These are phyloP conservation scores for Centrapalus pauciflorus DNA, from an alignment of 129 eudicot genomes.

Conservation along the genomic window DNA sequence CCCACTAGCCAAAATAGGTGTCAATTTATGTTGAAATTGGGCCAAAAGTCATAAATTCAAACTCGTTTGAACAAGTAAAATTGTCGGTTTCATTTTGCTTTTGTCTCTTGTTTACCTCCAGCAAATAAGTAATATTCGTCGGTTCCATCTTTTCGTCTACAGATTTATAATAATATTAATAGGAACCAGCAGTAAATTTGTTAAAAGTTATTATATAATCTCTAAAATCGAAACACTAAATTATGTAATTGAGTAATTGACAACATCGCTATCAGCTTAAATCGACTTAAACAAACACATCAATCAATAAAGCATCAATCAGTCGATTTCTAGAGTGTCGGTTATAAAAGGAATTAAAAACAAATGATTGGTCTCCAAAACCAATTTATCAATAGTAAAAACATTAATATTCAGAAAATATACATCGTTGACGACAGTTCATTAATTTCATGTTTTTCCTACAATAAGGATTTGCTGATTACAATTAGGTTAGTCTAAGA, in stretches of 20 bases:
- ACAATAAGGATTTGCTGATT: too few relatives aligned
- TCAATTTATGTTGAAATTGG: background rate
- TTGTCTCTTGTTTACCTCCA: background rate
- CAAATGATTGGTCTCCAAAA: background rate
- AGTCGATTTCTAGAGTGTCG: background rate
- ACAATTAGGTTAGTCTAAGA: too few relatives aligned
- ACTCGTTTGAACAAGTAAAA: constrained; percentile 23
- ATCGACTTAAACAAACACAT: background rate
- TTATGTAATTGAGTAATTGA: background rate
- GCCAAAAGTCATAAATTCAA: constrained; percentile 2
- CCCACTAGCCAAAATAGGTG: too few relatives aligned
- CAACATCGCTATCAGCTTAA: background rate
- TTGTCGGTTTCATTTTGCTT: constrained; percentile 15
- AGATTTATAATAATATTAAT: too few relatives aligned
- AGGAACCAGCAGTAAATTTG: background rate
- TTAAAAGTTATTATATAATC: too few relatives aligned
- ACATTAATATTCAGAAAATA: too few relatives aligned
- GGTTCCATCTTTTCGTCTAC: background rate
- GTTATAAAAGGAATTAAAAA: background rate
- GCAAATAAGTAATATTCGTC: background rate
- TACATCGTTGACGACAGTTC: too few relatives aligned
- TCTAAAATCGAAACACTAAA: too few relatives aligned
- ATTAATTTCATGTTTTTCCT: too few relatives aligned
- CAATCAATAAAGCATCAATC: background rate
- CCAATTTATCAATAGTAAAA: background rate